A percentile compares a stretch with the other conserved stretches of the same genome.
phyloP scores from a whole-genome alignment of 2,329 filamentous ascomycete species.

The Alternaria rosae region DNA sequence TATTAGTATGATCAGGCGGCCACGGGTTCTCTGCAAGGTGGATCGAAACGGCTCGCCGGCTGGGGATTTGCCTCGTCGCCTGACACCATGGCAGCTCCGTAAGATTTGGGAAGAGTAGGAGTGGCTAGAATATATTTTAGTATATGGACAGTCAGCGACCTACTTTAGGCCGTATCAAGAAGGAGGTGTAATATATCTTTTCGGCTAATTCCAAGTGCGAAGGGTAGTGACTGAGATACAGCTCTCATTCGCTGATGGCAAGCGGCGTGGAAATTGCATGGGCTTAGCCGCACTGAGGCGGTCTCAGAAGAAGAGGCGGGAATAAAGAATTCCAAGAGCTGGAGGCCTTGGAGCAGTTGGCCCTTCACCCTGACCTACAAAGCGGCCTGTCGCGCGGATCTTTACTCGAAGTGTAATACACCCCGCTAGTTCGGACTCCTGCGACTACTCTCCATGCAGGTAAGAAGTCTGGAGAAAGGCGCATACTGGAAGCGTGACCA shows the following conservation, averaged over 20 bases:
- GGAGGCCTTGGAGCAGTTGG: neutral
- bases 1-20: neutral
- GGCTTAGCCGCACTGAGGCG: neutral
- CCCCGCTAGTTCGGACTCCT: neutral
- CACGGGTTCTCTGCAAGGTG: neutral
- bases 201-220: neutral
- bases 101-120: neutral
- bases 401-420: neutral
- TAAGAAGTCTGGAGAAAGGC: neutral
- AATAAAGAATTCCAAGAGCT: neutral
- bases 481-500: neutral
- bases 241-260: neutral
- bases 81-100: conserved; percentile 1
- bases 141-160: neutral
- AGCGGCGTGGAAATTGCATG: neutral
- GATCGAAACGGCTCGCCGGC: neutral
- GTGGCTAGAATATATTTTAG: neutral
- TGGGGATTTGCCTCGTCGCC: neutral
- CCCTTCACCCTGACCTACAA: neutral
- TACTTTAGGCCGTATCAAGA: neutral
- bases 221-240: neutral
- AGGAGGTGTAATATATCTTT: conserved; percentile 4
- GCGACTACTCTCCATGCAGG: neutral
- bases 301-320: neutral
- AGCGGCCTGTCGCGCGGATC: neutral